A percentile compares a stretch with the other conserved stretches of the same genome.
phyloP scores from a whole-genome alignment of 805 yeast species.

The Candida sithepensis region DNA sequence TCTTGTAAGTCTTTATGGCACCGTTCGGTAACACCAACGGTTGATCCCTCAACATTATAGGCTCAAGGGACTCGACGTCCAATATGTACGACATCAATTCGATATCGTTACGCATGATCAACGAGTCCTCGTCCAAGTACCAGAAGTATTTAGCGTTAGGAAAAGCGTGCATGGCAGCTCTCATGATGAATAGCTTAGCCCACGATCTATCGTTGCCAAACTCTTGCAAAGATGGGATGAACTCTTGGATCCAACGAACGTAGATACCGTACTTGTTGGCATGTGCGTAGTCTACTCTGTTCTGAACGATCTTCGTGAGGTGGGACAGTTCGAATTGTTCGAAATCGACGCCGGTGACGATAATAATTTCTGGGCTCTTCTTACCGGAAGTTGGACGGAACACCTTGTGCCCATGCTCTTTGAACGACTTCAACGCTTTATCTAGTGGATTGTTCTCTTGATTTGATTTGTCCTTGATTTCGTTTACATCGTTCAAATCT shows the following conservation, averaged over 20 bases:
- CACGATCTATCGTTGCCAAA: conserved; percentile 49
- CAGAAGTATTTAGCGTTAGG: conserved; percentile 90
- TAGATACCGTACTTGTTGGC: conserved; percentile 78
- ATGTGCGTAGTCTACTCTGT: conserved; percentile 85
- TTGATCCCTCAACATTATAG: conserved; percentile 61
- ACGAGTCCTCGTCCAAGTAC: conserved; percentile 76
- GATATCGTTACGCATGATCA: conserved; percentile 68
- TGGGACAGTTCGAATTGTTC: conserved; percentile 58
- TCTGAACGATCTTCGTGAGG: conserved; percentile 70
- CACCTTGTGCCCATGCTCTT: conserved; percentile 61
- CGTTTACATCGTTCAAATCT: conserved; percentile 33
- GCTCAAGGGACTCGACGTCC: conserved; percentile 55
- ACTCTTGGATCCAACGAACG: conserved; percentile 83
- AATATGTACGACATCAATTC: conserved; percentile 60
- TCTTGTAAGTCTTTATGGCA: conserved; percentile 63
- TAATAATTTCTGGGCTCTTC: conserved; percentile 59
- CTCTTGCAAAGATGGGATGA: conserved; percentile 54
- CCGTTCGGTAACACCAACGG: conserved; percentile 73
- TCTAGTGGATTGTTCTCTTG: conserved; percentile 38
- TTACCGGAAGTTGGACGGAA: conserved; percentile 34
- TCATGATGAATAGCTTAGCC: conserved; percentile 59
- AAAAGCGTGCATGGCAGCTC: conserved; percentile 92
- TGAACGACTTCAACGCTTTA: conserved; percentile 54
- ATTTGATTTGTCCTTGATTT: conserved; percentile 45
- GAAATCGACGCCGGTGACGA: conserved; percentile 79